Conservation (phyloP, 2,329 filamentous ascomycete genomes). For the Fusarium tjaetaba region DNA sequence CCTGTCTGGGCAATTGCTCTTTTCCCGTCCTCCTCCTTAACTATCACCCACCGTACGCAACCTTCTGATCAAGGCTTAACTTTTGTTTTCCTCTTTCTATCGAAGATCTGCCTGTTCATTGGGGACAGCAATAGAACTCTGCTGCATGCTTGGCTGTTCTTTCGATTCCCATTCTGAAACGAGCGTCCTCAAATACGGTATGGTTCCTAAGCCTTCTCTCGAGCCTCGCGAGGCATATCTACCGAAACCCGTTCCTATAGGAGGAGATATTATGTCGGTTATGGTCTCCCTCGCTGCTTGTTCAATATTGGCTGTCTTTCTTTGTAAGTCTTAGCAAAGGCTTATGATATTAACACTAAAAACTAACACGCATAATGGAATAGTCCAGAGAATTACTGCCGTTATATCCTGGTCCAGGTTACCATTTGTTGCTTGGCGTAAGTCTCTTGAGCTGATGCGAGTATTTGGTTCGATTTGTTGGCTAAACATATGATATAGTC, state of each 20-base stretch:
- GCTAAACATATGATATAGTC: constrained; percentile 52
- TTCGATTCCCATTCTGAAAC: not conserved
- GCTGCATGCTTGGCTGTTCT: not conserved
- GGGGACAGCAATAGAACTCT: not conserved
- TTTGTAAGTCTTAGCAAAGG: constrained; percentile 45
- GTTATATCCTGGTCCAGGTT: constrained; percentile 54
- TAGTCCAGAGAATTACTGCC: constrained; percentile 47
- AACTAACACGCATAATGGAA: constrained; percentile 42
- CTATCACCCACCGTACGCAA: not conserved
- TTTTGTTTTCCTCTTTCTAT: not conserved
- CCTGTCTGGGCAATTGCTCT: not conserved
- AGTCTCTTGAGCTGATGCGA: constrained; percentile 30
- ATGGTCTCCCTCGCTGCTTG: constrained; percentile 48
- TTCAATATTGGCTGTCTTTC: constrained; percentile 49
- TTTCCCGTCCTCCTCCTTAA: not conserved
- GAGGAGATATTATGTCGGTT: constrained; percentile 50
- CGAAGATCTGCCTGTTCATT: not conserved
- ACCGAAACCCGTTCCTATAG: constrained; percentile 45
- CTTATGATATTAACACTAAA: not conserved
- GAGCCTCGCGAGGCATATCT: constrained; percentile 13
- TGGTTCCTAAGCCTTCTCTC: constrained; percentile 16
- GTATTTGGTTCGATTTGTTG: not conserved
- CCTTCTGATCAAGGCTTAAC: not conserved
- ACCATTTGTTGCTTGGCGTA: constrained; percentile 57
- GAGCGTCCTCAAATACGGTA: not conserved